Evolutionary conservation across 768 basidiomycete species (phyloP).

Genomic region (Boletus edulis): DNA sequence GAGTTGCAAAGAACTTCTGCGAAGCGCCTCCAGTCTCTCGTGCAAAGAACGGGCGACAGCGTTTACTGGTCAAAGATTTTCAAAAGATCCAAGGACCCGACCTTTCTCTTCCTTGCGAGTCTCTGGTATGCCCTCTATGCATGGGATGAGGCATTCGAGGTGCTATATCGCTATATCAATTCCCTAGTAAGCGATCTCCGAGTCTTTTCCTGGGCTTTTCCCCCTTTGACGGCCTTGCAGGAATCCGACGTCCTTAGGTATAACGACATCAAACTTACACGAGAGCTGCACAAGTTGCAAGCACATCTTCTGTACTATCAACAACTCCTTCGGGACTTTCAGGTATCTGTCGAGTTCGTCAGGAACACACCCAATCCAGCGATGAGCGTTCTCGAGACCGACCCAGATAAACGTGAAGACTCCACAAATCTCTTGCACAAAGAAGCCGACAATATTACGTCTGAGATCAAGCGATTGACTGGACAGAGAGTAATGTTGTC

Average conservation of each 20-base stretch:
- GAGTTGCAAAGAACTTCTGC: slow-evolving; percentile 28
- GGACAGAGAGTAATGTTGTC: slow-evolving; percentile 30
- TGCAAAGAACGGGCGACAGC: slow-evolving; percentile 29
- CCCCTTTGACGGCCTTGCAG: slow-evolving; percentile 24
- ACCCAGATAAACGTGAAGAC: slow-evolving; percentile 2
- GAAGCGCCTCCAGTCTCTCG: slow-evolving; percentile 27
- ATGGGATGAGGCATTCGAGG: slow-evolving; percentile 60
- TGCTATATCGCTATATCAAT: slow-evolving; percentile 48
- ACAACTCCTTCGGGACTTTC: slow-evolving; percentile 53
- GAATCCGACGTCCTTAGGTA: slow-evolving; percentile 43
- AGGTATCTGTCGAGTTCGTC: slow-evolving; percentile 48
- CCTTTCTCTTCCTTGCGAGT: slow-evolving; percentile 50
- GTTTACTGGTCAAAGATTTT: slow-evolving; percentile 37
- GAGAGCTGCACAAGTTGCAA: slow-evolving; percentile 54
- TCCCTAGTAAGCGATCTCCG: slow-evolving; percentile 39
- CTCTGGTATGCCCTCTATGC: slow-evolving; percentile 62
- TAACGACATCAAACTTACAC: slow-evolving; percentile 45
- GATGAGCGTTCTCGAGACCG: slow-evolving; percentile 29
- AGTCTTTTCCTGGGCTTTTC: neutral
- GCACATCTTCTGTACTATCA: slow-evolving; percentile 59
- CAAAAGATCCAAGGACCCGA: slow-evolving; percentile 41
- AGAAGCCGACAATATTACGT: slow-evolving; percentile 48
- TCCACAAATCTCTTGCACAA: slow-evolving; percentile 40
- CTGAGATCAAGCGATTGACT: slow-evolving; percentile 49
- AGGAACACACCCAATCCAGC: slow-evolving; percentile 47